Base-by-base conservation (phyloP, 768 basidiomycete species). In the Galerina sulciceps region DNA sequence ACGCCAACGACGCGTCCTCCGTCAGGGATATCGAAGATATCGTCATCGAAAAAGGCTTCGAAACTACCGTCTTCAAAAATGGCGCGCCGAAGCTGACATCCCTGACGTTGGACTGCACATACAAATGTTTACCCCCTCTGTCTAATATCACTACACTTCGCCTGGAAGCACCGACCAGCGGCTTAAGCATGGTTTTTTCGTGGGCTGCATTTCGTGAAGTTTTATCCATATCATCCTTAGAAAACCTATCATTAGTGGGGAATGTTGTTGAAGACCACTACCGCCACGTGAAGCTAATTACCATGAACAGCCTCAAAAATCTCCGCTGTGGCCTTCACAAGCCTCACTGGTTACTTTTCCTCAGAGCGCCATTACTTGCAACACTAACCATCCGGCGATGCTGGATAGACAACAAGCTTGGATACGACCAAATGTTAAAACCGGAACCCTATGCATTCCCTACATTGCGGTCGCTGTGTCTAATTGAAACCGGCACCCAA, bases 21-120 rank as follows among this genome's bases (percentile, higher is more conserved):
- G 31, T n/a, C n/a, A n/a, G n/a, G n/a, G n/a, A n/a, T n/a, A 38
- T 18, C 17, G 0, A 4, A 53, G 20, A 10, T 20, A 50, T 3
- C 3, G 23, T 15, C 10, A 10, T 61, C 23, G 15, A 18, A n/a
- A n/a, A n/a, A 4, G 26, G 20, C 13, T 31, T 66, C 14, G 34
- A 55, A 2, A 54, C 65, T 18, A 42, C 23, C 10, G 52, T 70
- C 6, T 61, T 70, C 35, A 40, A 23, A 45, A 57, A 57, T 23
- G 67, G 67, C 9, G 60, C 67, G 3, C 65, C 62, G 10, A 63
- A 62, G 23, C 26, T 70, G 20, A 53, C 50, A 11, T 67, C 51
- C 13, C 20, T 67, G 2, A 43, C 52, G 18, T 41, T 68, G 41
- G 66, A 67, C 37, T 44, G 43, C 11, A 31, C 60, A 13, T 18